phyloP scores from a whole-genome alignment of 2,329 filamentous ascomycete species.

The Talaromyces atroroseus region DNA sequence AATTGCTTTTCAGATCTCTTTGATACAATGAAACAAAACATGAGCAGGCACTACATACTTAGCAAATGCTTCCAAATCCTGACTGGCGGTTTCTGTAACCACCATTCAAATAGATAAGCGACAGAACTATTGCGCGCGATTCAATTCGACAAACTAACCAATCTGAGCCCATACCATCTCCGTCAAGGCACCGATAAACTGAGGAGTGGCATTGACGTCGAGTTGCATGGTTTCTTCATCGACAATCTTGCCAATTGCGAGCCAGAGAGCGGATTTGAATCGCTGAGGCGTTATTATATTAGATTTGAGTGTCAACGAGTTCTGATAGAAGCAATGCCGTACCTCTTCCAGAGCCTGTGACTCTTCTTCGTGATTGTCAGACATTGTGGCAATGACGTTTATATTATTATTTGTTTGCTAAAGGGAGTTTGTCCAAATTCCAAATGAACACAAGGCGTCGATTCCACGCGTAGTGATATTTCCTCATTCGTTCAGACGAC shows the following conservation, averaged over 20 bases:
- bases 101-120: constrained; percentile 3
- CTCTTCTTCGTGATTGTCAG: constrained; percentile 7
- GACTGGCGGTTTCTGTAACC: constrained; percentile 47
- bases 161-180: constrained; percentile 86
- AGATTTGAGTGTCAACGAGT: no score
- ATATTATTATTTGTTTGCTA: background rate
- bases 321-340: no score
- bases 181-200: constrained; percentile 80
- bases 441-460: background rate
- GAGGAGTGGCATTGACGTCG: constrained; percentile 80
- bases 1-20: background rate
- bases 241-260: constrained; percentile 76
- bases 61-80: constrained; percentile 61
- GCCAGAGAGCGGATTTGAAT: constrained; percentile 81
- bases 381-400: background rate
- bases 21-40: background rate
- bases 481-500: background rate
- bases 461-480: background rate
- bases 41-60: constrained; percentile 35
- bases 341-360: constrained; percentile 10
- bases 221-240: constrained; percentile 72
- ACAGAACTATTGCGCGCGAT: background rate
- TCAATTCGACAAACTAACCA: constrained; percentile 47
- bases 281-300: constrained; percentile 49
- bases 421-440: background rate